Evolutionary conservation across 352 stramenopile species (phyloP).

Genomic region (Plasmopara viticola): DNA sequence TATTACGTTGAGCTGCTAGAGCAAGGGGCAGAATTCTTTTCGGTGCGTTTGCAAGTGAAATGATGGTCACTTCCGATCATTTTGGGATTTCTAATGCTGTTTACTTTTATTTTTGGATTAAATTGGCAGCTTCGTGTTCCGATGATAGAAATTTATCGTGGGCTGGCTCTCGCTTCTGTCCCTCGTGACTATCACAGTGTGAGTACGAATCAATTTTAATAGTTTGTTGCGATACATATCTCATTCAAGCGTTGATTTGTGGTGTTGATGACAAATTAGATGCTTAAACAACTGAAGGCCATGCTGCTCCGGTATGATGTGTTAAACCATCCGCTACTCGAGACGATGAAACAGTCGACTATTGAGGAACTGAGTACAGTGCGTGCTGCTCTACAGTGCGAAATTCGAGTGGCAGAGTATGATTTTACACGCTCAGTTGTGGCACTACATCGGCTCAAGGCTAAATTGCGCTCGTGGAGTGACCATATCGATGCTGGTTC

Average conservation of each 20-base stretch:
- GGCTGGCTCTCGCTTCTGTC: constrained; percentile 36
- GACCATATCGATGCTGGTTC: constrained; percentile 76
- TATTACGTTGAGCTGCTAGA: constrained; percentile 73
- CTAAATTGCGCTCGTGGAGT: constrained; percentile 56
- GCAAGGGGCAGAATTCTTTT: constrained; percentile 73
- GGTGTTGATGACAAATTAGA: constrained; percentile 7
- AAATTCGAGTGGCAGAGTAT: constrained; percentile 62
- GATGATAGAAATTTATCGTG: constrained; percentile 70
- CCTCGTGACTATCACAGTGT: constrained; percentile 55
- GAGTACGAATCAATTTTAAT: constrained; percentile 1
- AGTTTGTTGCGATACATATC: neutral
- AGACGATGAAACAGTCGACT: constrained; percentile 58
- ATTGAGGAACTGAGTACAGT: constrained; percentile 70
- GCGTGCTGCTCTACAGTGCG: constrained; percentile 56
- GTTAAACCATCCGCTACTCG: constrained; percentile 67
- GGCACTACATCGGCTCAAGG: constrained; percentile 63
- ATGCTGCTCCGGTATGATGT: constrained; percentile 47
- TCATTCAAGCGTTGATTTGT: neutral
- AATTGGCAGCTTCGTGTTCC: constrained; percentile 49
- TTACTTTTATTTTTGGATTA: neutral
- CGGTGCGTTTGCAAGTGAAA: constrained; percentile 26
- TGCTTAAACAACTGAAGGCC: constrained; percentile 44
- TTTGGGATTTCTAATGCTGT: too few species aligned
- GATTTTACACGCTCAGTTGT: constrained; percentile 76
- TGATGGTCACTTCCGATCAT: too few species aligned